Conservation (phyloP, 208 protist genomes). For the Polymyxa betae region DNA sequence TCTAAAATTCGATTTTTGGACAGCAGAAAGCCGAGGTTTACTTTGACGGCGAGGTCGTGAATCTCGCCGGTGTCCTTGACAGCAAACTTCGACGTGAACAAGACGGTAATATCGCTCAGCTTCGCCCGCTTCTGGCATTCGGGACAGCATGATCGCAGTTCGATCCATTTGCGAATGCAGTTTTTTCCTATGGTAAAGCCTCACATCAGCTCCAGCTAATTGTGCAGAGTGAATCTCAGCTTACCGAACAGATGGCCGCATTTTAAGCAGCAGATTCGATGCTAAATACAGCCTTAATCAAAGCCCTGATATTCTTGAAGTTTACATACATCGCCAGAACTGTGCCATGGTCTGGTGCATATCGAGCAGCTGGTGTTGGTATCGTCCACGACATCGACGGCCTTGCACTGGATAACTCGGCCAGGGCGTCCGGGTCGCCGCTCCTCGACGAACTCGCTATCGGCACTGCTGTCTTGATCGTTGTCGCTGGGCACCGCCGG, state of each 20-base stretch:
- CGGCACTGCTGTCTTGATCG: too few relatives aligned
- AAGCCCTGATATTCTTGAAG: not conserved
- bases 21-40: not conserved
- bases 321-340: not conserved
- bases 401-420: not conserved
- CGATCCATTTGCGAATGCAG: constrained; percentile 34
- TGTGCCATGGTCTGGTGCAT: not conserved
- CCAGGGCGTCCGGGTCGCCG: too few relatives aligned
- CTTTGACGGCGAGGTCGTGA: not conserved
- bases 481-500: too few relatives aligned
- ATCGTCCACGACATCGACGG: not conserved
- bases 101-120: not conserved
- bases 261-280: constrained; percentile 33
- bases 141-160: not conserved
- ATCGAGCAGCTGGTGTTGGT: not conserved
- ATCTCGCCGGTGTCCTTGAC: constrained; percentile 14
- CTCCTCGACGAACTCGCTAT: not conserved
- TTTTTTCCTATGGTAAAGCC: not conserved
- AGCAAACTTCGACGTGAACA: constrained; percentile 51
- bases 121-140: not conserved
- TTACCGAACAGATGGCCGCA: constrained; percentile 49
- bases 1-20: too few relatives aligned
- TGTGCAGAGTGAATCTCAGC: not conserved
- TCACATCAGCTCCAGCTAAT: not conserved
- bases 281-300: not conserved